Conservation (phyloP, 1,284 basidiomycete genomes). For the Pterulicium gracile region DNA sequence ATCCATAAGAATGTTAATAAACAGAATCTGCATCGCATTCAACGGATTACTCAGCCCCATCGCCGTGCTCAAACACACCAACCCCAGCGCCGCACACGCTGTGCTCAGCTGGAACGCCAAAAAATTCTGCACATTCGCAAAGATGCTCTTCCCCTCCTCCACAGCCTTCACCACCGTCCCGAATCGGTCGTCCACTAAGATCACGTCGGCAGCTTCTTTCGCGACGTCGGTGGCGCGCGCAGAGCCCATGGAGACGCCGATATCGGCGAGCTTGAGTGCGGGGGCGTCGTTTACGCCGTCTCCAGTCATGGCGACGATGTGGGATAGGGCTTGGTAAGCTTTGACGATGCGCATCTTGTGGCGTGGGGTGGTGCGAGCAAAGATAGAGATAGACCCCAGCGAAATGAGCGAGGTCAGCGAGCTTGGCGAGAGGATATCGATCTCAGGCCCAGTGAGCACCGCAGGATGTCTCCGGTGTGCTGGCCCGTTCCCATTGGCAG, state of each 20-base stretch:
- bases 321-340: conserved; percentile 82
- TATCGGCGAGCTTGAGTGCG: conserved; percentile 95
- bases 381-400: conserved; percentile 68
- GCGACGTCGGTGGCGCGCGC: conserved; percentile 96
- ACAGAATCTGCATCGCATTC: conserved; percentile 98
- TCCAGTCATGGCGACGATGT: conserved; percentile 95
- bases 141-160: conserved; percentile 98
- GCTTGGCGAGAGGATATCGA: conserved; percentile 73
- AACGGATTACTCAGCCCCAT: conserved; percentile 85
- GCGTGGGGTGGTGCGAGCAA: conserved; percentile 89
- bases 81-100: conserved; percentile 86
- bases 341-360: conserved; percentile 98
- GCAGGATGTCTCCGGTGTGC: conserved; percentile 14
- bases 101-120: conserved; percentile 95
- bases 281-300: conserved; percentile 98
- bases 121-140: conserved; percentile 99
- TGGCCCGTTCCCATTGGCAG: conserved; percentile 11
- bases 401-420: conserved; percentile 77
- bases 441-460: conserved; percentile 70
- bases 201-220: conserved; percentile 95
- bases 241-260: conserved; percentile 90
- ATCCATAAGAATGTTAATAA: conserved; percentile 99
- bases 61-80: conserved; percentile 90
- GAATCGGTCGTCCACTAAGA: conserved; percentile 97
- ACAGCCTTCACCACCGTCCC: conserved; percentile 89